Base-by-base conservation (phyloP, 331 rosid genomes). In the Quercus lobata region DNA sequence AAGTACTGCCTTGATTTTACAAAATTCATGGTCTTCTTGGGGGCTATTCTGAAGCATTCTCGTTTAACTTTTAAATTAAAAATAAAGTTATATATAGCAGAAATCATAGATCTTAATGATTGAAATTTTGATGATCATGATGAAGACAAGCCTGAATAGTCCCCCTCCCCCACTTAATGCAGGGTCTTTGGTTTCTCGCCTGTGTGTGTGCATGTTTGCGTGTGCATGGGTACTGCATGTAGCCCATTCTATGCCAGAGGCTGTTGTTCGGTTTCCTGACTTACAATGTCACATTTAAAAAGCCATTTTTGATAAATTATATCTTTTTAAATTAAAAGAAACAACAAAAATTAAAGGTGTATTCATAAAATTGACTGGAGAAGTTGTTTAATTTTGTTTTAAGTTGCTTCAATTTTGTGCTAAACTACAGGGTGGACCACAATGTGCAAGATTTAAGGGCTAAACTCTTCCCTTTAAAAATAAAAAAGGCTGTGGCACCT, bases 381-480 rank as follows among this genome's bases (percentile, higher is more conserved):
- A 35, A 68, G 10, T 17, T 25, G 17, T 65, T 65, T 30, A 12
- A 41, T 63, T 44, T 56, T 30, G 34, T 29, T 69, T 35, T 58
- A 58, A 10, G 72, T 4, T 69, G 29, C 15, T 14, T 12, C 34
- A 18, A 32, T 49, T 56, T 70, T n/a, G 74, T 73, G 44, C 44
- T 63, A 60, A 76, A 80, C 24, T 70, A 29, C 92, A 92, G 97
- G 86, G 1, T 78, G 1, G 97, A 92, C 75, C 71, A 72, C 49
- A 56, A 3, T 69, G 71, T 76, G 34, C 87, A 83, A 84, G 78
- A 37, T 46, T 34, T 91, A 81, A 85, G 85, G 78, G 76, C 57
- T 7, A 88, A 72, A 66, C 14, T 91, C 69, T 57, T 89, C 66
- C 80, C 87, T 10, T 1, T 11, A 44, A 68, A 66, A 76, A 82